Percentiles rank a stretch among this genome's conserved stretches.
Evolutionary conservation across 1,284 basidiomycete species (phyloP).

Genomic region (Sphagnurus paluster): DNA sequence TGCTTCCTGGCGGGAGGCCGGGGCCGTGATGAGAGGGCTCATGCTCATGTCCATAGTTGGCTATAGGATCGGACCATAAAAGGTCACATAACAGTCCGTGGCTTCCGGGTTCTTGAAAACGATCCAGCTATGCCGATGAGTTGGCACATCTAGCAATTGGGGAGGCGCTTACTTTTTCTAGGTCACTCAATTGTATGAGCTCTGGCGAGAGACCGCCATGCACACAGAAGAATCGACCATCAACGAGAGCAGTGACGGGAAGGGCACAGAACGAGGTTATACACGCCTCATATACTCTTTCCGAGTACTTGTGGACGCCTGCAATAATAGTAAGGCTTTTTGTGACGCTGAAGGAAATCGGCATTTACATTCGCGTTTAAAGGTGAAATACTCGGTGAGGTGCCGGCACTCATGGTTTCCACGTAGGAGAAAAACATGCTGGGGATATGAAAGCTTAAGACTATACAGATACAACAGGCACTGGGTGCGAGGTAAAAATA

Average conservation of each 20-base stretch:
- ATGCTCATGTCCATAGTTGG: conserved; percentile 70
- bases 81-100: conserved; percentile 93
- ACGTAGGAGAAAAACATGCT: conserved; percentile 86
- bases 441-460: conserved; percentile 93
- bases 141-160: neutral
- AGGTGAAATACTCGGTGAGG: conserved; percentile 96
- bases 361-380: conserved; percentile 86
- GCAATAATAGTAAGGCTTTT: neutral
- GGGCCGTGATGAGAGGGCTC: conserved; percentile 36
- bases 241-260: conserved; percentile 91
- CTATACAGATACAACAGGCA: conserved; percentile 89
- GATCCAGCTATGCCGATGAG: conserved; percentile 62
- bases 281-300: conserved; percentile 86
- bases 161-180: conserved; percentile 58
- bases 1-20: conserved; percentile 41
- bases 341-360: conserved; percentile 2
- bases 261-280: conserved; percentile 91
- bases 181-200: conserved; percentile 80
- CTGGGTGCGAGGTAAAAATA: conserved; percentile 36
- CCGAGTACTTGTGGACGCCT: conserved; percentile 94
- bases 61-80: conserved; percentile 92
- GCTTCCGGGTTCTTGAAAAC: conserved; percentile 94
- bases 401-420: conserved; percentile 99
- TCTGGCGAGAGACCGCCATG: conserved; percentile 96
- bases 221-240: conserved; percentile 96